A percentile compares a stretch with the other conserved stretches of the same genome.
phyloP scores from a whole-genome alignment of 73 alveolate genomes.

The Tetrahymena borealis region DNA sequence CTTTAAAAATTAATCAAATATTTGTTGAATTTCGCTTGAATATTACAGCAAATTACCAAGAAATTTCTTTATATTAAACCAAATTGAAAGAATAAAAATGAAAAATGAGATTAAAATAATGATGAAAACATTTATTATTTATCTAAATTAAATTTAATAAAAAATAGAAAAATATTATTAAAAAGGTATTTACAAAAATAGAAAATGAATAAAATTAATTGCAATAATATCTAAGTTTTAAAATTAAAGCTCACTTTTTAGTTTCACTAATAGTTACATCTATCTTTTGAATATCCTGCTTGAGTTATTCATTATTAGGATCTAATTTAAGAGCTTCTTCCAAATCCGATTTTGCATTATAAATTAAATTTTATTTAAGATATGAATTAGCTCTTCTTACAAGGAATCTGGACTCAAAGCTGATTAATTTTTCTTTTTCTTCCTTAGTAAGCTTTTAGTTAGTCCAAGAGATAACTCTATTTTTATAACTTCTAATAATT shows the following conservation, averaged over 20 bases:
- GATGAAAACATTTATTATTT: too few relatives aligned
- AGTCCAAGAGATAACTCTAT: background rate
- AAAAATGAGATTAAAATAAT: too few relatives aligned
- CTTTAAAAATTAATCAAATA: too few relatives aligned
- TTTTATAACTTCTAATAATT: constrained; percentile 3
- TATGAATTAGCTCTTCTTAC: constrained; percentile 33
- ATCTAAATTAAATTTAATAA: too few relatives aligned
- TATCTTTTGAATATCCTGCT: constrained; percentile 13
- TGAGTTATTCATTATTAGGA: constrained; percentile 17
- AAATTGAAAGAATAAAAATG: too few relatives aligned
- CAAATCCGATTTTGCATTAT: constrained; percentile 24
- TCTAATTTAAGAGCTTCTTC: constrained; percentile 37
- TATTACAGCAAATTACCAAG: too few relatives aligned
- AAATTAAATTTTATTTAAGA: constrained; percentile 10
- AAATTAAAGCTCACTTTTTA: background rate
- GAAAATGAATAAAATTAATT: too few relatives aligned
- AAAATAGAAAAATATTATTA: too few relatives aligned
- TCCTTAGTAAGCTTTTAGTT: constrained; percentile 2
- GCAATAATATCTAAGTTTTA: too few relatives aligned
- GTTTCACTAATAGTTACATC: background rate
- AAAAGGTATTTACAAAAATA: too few relatives aligned
- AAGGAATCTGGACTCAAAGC: constrained; percentile 4
- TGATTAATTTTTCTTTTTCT: background rate
- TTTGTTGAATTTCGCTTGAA: too few relatives aligned
- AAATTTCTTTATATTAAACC: too few relatives aligned